These are phyloP conservation scores for Tetrastigma voinierianum DNA, from an alignment of 164 flowering plant species.

Conservation along the genomic window DNA sequence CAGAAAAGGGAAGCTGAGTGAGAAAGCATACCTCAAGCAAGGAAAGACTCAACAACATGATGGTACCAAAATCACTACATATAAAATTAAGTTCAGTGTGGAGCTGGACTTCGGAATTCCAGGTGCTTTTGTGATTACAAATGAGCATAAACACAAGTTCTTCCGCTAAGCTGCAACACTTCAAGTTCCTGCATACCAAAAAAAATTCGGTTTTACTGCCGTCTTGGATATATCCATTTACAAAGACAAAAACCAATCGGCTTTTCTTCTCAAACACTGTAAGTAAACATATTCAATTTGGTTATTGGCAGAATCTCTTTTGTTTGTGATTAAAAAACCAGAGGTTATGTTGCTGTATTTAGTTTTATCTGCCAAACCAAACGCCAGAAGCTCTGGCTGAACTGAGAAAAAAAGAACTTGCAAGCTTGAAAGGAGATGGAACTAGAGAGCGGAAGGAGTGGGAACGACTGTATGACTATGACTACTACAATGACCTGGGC, in stretches of 20 bases:
- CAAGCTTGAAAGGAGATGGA: slow-evolving; percentile 27
- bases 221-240: slow-evolving; percentile 56
- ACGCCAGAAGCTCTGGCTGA: slow-evolving; percentile 20
- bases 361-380: slow-evolving; percentile 30
- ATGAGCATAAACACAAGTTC: slow-evolving; percentile 37
- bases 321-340: neutral
- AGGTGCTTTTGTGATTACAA: slow-evolving; percentile 44
- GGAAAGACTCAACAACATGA: slow-evolving; percentile 25
- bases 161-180: slow-evolving; percentile 33
- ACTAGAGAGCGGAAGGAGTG: slow-evolving; percentile 28
- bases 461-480: slow-evolving; percentile 37
- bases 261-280: slow-evolving; percentile 58
- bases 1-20: too few species aligned
- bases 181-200: slow-evolving; percentile 7
- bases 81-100: slow-evolving; percentile 23
- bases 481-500: slow-evolving; percentile 36
- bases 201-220: slow-evolving; percentile 45
- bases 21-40: slow-evolving; percentile 29
- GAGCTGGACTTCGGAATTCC: slow-evolving; percentile 48
- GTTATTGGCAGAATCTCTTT: neutral
- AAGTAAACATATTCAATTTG: slow-evolving; percentile 12
- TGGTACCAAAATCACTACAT: slow-evolving; percentile 12
- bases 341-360: neutral
- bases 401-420: slow-evolving; percentile 24
- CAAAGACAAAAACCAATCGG: slow-evolving; percentile 21